phyloP scores from a whole-genome alignment of 257 asterid species.

The Schizonepeta tenuifolia region DNA sequence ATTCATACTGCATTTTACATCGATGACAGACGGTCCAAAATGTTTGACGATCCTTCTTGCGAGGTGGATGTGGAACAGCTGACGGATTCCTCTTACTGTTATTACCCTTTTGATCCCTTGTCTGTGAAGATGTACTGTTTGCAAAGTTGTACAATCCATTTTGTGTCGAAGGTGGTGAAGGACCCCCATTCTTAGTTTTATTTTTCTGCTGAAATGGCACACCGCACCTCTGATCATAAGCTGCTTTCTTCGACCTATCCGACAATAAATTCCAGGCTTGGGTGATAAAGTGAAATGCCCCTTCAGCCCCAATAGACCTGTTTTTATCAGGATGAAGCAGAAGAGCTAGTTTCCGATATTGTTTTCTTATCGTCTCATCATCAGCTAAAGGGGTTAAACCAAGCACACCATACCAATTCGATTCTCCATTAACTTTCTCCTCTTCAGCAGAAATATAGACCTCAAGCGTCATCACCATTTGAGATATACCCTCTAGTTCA shows the following conservation, averaged over 20 bases:
- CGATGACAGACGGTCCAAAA: conserved; percentile 83
- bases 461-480: conserved; percentile 66
- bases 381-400: conserved; percentile 71
- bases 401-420: conserved; percentile 74
- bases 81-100: conserved; percentile 43
- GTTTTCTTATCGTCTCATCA: conserved; percentile 65
- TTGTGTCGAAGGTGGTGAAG: conserved; percentile 47
- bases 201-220: conserved; percentile 35
- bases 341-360: conserved; percentile 70
- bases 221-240: conserved; percentile 54
- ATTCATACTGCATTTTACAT: conserved; percentile 82
- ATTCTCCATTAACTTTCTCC: conserved; percentile 51
- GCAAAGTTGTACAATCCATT: conserved; percentile 65
- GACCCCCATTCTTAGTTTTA: conserved; percentile 37
- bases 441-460: conserved; percentile 67
- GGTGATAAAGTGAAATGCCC: conserved; percentile 68
- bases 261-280: conserved; percentile 83
- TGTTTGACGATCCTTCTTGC: conserved; percentile 52
- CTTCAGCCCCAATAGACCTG: conserved; percentile 68
- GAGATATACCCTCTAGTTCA: conserved; percentile 70
- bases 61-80: conserved; percentile 41
- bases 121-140: conserved; percentile 46
- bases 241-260: conserved; percentile 55
- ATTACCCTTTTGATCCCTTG: conserved; percentile 49
- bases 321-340: conserved; percentile 84